phyloP scores from a whole-genome alignment of 495 filamentous ascomycete species.

The Hyaloscypha finlandica region DNA sequence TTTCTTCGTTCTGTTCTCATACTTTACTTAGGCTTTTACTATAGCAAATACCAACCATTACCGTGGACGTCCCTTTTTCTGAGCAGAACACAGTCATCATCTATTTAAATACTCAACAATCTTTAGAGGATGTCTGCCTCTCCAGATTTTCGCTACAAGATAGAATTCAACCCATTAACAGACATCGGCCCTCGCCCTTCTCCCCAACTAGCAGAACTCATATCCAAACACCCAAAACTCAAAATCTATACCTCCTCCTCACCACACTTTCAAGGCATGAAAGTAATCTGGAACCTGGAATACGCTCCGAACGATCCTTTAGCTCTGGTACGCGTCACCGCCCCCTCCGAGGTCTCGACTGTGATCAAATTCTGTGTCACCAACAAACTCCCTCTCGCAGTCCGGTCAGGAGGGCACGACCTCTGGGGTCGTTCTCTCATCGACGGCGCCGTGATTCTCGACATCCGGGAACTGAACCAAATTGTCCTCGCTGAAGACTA shows the following conservation, averaged over 20 bases:
- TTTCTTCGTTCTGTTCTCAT: too few relatives aligned
- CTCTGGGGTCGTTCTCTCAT: conserved; percentile 43
- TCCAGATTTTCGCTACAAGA: not conserved
- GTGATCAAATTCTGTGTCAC: conserved; percentile 46
- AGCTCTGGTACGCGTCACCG: conserved; percentile 42
- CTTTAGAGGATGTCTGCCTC: not conserved
- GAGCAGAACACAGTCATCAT: too few relatives aligned
- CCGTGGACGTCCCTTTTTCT: too few relatives aligned
- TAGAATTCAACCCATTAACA: not conserved
- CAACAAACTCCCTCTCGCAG: conserved; percentile 48
- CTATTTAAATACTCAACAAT: too few relatives aligned
- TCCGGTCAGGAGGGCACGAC: conserved; percentile 56
- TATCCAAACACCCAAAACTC: conserved; percentile 9
- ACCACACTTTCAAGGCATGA: conserved; percentile 34
- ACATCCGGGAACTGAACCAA: conserved; percentile 40
- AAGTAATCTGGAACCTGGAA: conserved; percentile 42
- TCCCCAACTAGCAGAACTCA: conserved; percentile 3
- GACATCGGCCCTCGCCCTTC: not conserved
- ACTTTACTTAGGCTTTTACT: too few relatives aligned
- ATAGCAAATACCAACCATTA: too few relatives aligned
- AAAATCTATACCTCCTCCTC: conserved; percentile 36
- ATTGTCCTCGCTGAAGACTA: conserved; percentile 31
- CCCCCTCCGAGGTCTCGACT: conserved; percentile 40
- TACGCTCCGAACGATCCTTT: conserved; percentile 29
- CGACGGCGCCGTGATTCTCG: conserved; percentile 49